Conservation (phyloP, 1,139 yeast species). For the Geotrichum histeridarum region DNA sequence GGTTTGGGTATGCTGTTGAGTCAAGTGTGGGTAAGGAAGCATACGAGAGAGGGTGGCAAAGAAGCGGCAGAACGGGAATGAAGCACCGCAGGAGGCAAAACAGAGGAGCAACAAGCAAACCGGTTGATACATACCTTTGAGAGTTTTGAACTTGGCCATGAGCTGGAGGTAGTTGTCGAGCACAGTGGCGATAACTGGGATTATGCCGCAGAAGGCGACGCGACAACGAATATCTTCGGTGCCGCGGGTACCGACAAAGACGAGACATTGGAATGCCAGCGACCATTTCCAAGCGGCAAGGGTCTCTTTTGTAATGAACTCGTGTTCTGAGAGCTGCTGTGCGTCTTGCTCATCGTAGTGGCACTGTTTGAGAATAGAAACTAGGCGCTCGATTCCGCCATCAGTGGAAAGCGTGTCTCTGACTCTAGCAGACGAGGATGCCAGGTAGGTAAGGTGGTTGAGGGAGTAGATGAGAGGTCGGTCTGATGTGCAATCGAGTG, state of each 20-base stretch:
- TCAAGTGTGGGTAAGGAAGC: neutral
- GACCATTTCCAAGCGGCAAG: constrained; percentile 96
- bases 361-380: constrained; percentile 81
- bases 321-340: constrained; percentile 4
- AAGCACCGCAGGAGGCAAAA: neutral
- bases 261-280: constrained; percentile 84
- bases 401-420: constrained; percentile 83
- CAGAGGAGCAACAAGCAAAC: neutral
- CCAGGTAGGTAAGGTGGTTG: constrained; percentile 81
- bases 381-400: constrained; percentile 87
- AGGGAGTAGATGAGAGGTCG: constrained; percentile 87
- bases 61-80: neutral
- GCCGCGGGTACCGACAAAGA: constrained; percentile 87
- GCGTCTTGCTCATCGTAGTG: constrained; percentile 32
- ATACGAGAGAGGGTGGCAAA: neutral
- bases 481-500: constrained; percentile 84
- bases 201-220: constrained; percentile 84
- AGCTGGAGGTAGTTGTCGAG: constrained; percentile 67
- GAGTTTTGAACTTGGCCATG: constrained; percentile 12
- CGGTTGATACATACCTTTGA: constrained; percentile 12
- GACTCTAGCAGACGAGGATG: constrained; percentile 81
- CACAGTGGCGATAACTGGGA: constrained; percentile 87
- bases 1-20: neutral
- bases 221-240: constrained; percentile 78
- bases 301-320: constrained; percentile 34